These are phyloP conservation scores for Zoysia japonica DNA, from an alignment of 176 grass and related monocot genomes.

Conservation along the genomic window DNA sequence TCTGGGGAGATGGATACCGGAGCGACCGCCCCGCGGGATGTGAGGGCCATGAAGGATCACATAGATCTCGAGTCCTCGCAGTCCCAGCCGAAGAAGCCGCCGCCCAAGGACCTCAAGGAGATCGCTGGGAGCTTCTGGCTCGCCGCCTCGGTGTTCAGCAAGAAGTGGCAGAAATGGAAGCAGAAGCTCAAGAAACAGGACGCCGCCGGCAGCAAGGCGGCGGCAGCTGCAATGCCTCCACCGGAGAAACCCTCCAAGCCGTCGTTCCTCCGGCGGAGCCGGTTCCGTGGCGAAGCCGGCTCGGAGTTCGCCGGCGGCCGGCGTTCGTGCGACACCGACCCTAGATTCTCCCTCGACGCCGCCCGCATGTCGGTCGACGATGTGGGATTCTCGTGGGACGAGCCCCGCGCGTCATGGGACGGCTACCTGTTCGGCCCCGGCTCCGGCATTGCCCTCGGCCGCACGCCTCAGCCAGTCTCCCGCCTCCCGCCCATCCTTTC, in stretches of 20 bases:
- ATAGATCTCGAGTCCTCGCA: constrained; percentile 82
- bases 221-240: constrained; percentile 43
- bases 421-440: constrained; percentile 79
- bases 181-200: constrained; percentile 96
- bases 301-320: constrained; percentile 57
- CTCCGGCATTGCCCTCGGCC: constrained; percentile 39
- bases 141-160: constrained; percentile 95
- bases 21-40: constrained; percentile 1
- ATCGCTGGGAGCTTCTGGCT: constrained; percentile 97
- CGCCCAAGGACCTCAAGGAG: constrained; percentile 82
- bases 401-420: constrained; percentile 96
- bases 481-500: constrained; percentile 88
- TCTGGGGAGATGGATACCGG: constrained; percentile 67
- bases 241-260: constrained; percentile 48
- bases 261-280: constrained; percentile 47
- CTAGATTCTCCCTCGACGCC: constrained; percentile 83
- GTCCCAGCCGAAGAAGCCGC: constrained; percentile 51
- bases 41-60: constrained; percentile 84
- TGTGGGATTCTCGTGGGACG: constrained; percentile 72
- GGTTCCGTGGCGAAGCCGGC: constrained; percentile 34
- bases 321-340: constrained; percentile 93
- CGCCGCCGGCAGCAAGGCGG: constrained; percentile 46
- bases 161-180: constrained; percentile 95
- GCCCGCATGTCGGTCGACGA: constrained; percentile 89
- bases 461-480: constrained; percentile 35